phyloP scores from a whole-genome alignment of 192 early-diverging fungal genomes.

The Physocladia obscura region DNA sequence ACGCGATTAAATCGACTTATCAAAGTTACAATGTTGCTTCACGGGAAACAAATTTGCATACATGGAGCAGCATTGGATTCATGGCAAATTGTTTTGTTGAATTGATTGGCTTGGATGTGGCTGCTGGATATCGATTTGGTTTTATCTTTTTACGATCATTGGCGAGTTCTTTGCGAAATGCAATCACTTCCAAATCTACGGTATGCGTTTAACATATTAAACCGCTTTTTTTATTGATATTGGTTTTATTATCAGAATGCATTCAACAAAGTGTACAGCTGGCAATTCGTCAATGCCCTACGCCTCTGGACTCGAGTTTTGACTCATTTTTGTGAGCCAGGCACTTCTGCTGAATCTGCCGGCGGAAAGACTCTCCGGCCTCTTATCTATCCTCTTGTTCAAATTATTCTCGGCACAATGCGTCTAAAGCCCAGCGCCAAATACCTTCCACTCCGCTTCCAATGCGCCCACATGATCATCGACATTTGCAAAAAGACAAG shows the following conservation, averaged over 20 bases:
- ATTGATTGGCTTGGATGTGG: constrained; percentile 75
- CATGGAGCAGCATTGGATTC: constrained; percentile 80
- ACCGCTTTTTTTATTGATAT: too few species aligned
- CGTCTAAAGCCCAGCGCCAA: constrained; percentile 86
- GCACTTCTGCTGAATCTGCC: constrained; percentile 46
- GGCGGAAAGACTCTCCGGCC: constrained; percentile 37
- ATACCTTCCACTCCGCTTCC: constrained; percentile 91
- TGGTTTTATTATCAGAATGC: constrained; percentile 48
- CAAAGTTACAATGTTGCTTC: constrained; percentile 76
- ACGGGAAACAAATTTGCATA: constrained; percentile 75
- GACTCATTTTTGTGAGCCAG: constrained; percentile 65
- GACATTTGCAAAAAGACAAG: constrained; percentile 71
- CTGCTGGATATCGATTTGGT: constrained; percentile 85
- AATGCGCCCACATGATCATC: constrained; percentile 71
- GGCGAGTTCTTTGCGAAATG: constrained; percentile 86
- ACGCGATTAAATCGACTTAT: constrained; percentile 77
- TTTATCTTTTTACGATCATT: constrained; percentile 93
- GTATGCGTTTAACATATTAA: constrained; percentile 14
- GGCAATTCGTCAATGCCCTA: constrained; percentile 94
- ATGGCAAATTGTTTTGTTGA: constrained; percentile 93
- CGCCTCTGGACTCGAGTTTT: constrained; percentile 88
- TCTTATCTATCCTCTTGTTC: constrained; percentile 83
- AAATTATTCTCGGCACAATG: constrained; percentile 29
- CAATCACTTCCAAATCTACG: constrained; percentile 79
- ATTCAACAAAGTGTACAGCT: constrained; percentile 91